Evolutionary conservation across 2,329 filamentous ascomycete genomes (phyloP), one percentile per base, ranked within the genome.

Genomic region (Venturia aucupariae): DNA sequence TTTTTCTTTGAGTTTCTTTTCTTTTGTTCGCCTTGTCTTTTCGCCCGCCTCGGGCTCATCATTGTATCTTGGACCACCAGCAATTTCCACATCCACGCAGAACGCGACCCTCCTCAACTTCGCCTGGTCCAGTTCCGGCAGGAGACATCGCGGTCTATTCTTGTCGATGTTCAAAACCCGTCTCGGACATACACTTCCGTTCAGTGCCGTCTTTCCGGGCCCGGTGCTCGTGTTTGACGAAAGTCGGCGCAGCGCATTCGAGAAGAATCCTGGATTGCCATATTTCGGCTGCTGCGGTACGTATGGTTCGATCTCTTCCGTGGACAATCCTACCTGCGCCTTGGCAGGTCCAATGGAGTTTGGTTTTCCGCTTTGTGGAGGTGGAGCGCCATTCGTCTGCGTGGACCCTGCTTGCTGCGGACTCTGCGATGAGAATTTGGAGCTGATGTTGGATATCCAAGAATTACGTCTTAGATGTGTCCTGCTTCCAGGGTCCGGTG

Each of bases 21-120:
- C 85, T 72, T 87, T 90, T 71, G 83, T 83, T 65, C 83, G 83
- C 54, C 78, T 76, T n/a, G 75, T 71, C 64, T 78, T 67, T 72
- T 77, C 64, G 70, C 71, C 62, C 13, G 7, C 60, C 8, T 74
- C 75, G n/a, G 81, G 77, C 19, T 78, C 77, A 17, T 80, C 77
- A 59, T 73, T 77, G 69, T 95, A 94, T 69, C 85, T 87, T 30
- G 92, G 90, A 72, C 90, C 86, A 0, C 92, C 90, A 3, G 93
- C 93, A 71, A 99, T 96, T 75, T 99, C 94, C 4, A 99, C 92
- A 72, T 99, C 94, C 2, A 99, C 94, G 70, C 90, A 96, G 72
- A 99, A 99, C 0, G 93, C 90, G 0, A 99, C 94, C 63, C 92
- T 86, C 63, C 91, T 85, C 66, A 99, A 76, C 73, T 94, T 96